Evolutionary conservation across 2,329 filamentous ascomycete species (phyloP).

Genomic region (Penicillium sp.): DNA sequence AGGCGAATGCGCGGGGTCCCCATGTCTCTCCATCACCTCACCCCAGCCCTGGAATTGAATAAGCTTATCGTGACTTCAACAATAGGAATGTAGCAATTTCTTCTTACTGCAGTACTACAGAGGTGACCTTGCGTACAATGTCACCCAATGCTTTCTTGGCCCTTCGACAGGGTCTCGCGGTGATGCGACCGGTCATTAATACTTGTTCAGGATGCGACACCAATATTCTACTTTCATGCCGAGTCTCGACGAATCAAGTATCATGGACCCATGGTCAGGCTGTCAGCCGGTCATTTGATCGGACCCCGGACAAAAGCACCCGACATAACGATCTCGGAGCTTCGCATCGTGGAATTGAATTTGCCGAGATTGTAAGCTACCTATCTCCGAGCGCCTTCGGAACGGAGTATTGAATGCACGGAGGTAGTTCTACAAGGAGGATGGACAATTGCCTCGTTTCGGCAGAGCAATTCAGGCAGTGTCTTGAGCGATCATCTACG

Average conservation of each 20-base stretch:
- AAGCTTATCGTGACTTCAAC: neutral
- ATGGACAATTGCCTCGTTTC: neutral
- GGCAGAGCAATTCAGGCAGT: neutral
- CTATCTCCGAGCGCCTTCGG: conserved; percentile 8
- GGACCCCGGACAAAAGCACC: neutral
- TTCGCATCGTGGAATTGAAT: neutral
- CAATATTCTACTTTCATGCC: neutral
- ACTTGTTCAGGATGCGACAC: too few relatives aligned
- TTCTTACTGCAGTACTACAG: neutral
- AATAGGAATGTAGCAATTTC: neutral
- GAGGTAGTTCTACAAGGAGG: neutral
- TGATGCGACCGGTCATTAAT: too few relatives aligned
- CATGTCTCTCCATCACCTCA: neutral
- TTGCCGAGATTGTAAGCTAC: neutral
- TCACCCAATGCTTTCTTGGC: too few relatives aligned
- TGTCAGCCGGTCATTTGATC: conserved; percentile 10
- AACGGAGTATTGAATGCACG: neutral
- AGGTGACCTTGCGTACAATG: neutral
- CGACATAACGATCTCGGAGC: neutral
- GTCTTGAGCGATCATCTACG: neutral
- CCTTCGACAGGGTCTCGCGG: too few relatives aligned
- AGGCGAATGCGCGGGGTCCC: neutral
- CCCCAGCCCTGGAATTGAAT: neutral
- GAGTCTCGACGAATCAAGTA: neutral
- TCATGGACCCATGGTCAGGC: neutral